Percentiles rank a stretch among this genome's conserved stretches.
phyloP scores from a whole-genome alignment of 1,139 yeast genomes.

The Komagataea norvegica region DNA sequence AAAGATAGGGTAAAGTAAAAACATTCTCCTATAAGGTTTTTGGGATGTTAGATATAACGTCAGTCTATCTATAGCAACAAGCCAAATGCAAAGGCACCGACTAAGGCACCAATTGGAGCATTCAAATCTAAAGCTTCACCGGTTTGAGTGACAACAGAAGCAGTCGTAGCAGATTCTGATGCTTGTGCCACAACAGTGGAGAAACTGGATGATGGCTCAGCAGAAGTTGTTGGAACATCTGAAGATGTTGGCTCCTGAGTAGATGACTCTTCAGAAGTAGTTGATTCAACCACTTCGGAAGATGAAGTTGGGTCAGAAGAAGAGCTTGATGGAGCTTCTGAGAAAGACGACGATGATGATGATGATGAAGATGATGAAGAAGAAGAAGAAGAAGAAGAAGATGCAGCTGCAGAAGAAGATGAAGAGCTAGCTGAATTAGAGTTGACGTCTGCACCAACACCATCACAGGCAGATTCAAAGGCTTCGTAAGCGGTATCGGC shows the following conservation, averaged over 20 bases:
- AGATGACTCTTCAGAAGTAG: slow-evolving; percentile 9
- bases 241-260: slow-evolving; percentile 5
- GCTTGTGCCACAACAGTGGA: slow-evolving; percentile 17
- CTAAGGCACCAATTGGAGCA: slow-evolving; percentile 30
- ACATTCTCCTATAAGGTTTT: background rate
- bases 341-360: slow-evolving; percentile 27
- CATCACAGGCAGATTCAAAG: slow-evolving; percentile 50
- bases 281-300: slow-evolving; percentile 13
- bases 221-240: slow-evolving; percentile 15
- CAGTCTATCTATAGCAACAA: slow-evolving; percentile 14
- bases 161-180: too few relatives aligned
- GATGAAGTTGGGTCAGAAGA: slow-evolving; percentile 13
- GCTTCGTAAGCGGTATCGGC: slow-evolving; percentile 52
- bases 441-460: slow-evolving; percentile 33
- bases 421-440: slow-evolving; percentile 31
- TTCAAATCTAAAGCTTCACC: slow-evolving; percentile 31
- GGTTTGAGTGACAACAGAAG: slow-evolving; percentile 18
- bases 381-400: slow-evolving; percentile 30
- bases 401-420: slow-evolving; percentile 30
- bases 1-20: too few relatives aligned
- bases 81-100: slow-evolving; percentile 30
- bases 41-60: background rate
- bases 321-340: slow-evolving; percentile 26
- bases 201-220: slow-evolving; percentile 15
- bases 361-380: slow-evolving; percentile 31